A percentile compares a stretch with the other conserved stretches of the same genome.
Conservation (phyloP, 2,329 filamentous ascomycete species). For the Myriosclerotinia curreyana region DNA sequence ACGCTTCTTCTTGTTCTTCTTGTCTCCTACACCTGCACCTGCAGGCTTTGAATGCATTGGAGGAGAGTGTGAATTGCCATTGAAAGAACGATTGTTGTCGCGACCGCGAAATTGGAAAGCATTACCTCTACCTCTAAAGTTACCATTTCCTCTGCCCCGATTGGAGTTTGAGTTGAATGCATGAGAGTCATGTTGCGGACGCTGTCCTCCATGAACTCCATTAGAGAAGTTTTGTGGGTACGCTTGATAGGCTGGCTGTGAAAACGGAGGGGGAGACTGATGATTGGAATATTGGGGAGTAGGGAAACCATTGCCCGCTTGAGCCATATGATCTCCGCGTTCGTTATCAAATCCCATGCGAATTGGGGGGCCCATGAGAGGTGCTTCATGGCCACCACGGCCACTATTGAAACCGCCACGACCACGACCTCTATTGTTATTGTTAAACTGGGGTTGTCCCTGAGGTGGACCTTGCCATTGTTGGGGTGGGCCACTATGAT, state of each 20-base stretch:
- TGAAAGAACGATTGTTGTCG: constrained; percentile 35
- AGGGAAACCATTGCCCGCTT: constrained; percentile 46
- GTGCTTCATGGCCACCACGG: constrained; percentile 44
- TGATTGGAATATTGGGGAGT: constrained; percentile 39
- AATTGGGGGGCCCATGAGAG: constrained; percentile 54
- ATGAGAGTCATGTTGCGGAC: constrained; percentile 39
- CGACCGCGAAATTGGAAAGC: constrained; percentile 44
- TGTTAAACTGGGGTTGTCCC: constrained; percentile 45
- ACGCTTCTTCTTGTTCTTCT: constrained; percentile 64
- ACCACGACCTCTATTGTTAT: constrained; percentile 35
- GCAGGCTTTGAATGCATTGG: constrained; percentile 30
- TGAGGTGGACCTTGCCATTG: constrained; percentile 40
- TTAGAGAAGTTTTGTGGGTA: constrained; percentile 42
- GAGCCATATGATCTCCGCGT: constrained; percentile 43
- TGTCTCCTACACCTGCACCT: constrained; percentile 39
- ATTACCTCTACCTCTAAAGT: constrained; percentile 41
- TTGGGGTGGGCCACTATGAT: constrained; percentile 40
- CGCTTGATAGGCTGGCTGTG: constrained; percentile 40
- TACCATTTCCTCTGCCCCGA: constrained; percentile 43
- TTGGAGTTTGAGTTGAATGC: constrained; percentile 41
- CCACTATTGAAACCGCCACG: constrained; percentile 41
- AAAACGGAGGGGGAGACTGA: constrained; percentile 36
- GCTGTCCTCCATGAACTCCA: constrained; percentile 33
- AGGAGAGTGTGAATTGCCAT: constrained; percentile 22
- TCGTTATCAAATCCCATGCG: constrained; percentile 54